Base-by-base conservation (phyloP, 352 stramenopile species). In the Phytophthora capsici region DNA sequence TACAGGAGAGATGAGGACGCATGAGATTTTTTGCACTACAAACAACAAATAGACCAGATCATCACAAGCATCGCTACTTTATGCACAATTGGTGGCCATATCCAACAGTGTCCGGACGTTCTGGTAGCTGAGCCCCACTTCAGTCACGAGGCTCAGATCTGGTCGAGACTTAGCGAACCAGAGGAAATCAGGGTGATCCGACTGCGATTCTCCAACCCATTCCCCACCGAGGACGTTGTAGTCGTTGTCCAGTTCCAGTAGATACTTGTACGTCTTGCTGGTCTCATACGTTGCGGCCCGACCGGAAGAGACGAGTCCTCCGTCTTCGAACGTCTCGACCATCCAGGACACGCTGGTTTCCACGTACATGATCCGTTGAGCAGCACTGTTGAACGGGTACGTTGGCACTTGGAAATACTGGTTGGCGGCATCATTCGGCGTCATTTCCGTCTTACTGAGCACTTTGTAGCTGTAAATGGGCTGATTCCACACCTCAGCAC, bases 401-500 rank as follows among this genome's bases (percentile, higher is more conserved):
- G 56, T 64, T 2, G 46, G 52, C 16, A 72, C 71, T 32, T 56
- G 46, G 40, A 75, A 85, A 53, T 70, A 81, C 34, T 72, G 53
- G 30, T 63, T 56, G 1, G 74, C 74, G 6, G 71, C 77, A 10
- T 80, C 30, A 12, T 49, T 61, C 2, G 72, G 72, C 16, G 67
- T 74, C 68, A 87, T 60, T 37, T 83, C 69, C 14, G 51, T 60
- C 57, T 72, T 47, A 20, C 60, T 62, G 16, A 59, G 19, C 19
- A 86, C 62, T 22, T 78, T 54, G 66, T 88, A 90, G 61, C 68
- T 78, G 46, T 73, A 67, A 38, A 90, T 66, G 12, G 81, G 81
- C 56, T 86, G 75, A 55, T 88, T 90, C 77, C 81, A 90, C 22
- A 90, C 78, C 43, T 82, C 58, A 3, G 60, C 55, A 12, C 66